Evolutionary conservation across 202 grass and related monocot species (phyloP), one percentile per base, ranked within the genome.

Genomic region (Elaeis oleifera): DNA sequence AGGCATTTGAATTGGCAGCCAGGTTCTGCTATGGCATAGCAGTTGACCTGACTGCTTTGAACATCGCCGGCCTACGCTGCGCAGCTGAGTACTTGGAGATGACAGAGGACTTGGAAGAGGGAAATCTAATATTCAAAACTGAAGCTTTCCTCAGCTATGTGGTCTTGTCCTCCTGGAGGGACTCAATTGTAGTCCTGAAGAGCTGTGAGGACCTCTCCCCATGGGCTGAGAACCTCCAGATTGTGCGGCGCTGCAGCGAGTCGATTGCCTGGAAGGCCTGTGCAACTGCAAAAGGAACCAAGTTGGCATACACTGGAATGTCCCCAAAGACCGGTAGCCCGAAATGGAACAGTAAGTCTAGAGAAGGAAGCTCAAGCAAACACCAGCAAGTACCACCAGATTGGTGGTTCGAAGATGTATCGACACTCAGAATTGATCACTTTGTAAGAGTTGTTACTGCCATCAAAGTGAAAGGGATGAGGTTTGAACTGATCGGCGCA

Each of bases 101-200:
- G 94, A 97, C 88, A 29, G 94, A 97, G 82, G 94, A 97, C 65
- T 69, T 97, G 80, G 94, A 97, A 74, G 94, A 97, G 67, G 94
- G 94, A 6, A 97, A 97, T 71, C 73, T 97, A 68, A 92, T 97
- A 70, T 97, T 97, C 88, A 97, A 92, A 71, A 86, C 88, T 4
- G 92, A 97, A 70, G 94, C 94, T 6, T 97, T 97, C 78, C 77
- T 97, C 44, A 97, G 94, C 85, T 97, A 97, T 62, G 94, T 97
- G 0, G 94, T 97, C 53, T 68, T 97, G 48, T 97, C 94, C 4
- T 92, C 94, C 8, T 97, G 94, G 94, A 78, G 85, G 3, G 88
- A 97, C 55, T 97, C 94, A 20, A 92, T 97, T 65, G 81, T 84
- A 1, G 88, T 97, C 36, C 75, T 97, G 67, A 97, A 89, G 85